Evolutionary conservation across 345 rosid genomes (phyloP), one percentile per base, ranked within the genome.

Genomic region (Camelina laxa): DNA sequence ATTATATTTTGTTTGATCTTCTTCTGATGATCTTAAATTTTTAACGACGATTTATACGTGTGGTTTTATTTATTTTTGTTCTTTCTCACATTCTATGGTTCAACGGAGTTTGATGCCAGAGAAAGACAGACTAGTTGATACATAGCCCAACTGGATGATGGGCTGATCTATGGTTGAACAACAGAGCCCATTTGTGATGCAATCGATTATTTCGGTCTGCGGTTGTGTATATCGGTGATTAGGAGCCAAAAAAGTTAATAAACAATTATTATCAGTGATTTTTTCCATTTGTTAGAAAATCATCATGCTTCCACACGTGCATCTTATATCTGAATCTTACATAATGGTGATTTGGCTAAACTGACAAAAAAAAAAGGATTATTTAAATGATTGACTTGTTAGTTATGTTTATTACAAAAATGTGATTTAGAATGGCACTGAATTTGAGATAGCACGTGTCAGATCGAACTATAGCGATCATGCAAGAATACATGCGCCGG

Each of bases 261-360:
- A 59, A 59, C 51, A 6, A 39, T 22, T 49, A 36, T 36, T 51
- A 14, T 21, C 22, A 36, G 15, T 17, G 58, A 20, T 54, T 66
- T 13, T 15, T 54, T 57, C 2, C 8, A n/a, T 27, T 69, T 58
- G 47, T 45, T 19, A 58, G 63, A 22, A 42, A 60, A 64, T 61
- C 60, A 38, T 39, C 13, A 72, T 54, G 21, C 44, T 62, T 72
- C 55, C 69, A 54, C 41, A 41, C 70, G 63, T 73, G 69, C 63
- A 73, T 14, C 3, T 0, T 14, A 60, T 38, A 53, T 27, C 17
- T 63, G 9, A 58, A 36, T 19, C 19, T 60, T 60, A 6, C 20
- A 30, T 6, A 24, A 10, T 31, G 14, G 55, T 33, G 6, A 44
- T 56, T 21, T n/a, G n/a, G n/a, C n/a, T 21, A 9, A 55, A 12